These are phyloP conservation scores for Orobanche coerulescens DNA, from an alignment of 257 asterid species.

Conservation along the genomic window DNA sequence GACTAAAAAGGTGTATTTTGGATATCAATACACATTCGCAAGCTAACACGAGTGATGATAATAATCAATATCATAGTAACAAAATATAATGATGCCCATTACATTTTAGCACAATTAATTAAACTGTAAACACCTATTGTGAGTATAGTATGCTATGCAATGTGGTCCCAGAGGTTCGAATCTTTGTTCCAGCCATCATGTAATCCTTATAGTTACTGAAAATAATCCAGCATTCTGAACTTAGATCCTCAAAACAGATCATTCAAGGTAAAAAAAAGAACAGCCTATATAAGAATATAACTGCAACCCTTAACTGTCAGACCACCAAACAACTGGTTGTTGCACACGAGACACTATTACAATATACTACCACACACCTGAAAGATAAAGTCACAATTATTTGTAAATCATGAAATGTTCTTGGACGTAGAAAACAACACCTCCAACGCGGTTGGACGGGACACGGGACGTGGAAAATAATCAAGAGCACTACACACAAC, in stretches of 20 bases:
- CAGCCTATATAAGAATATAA: background rate
- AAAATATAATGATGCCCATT: background rate
- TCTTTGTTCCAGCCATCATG: no score
- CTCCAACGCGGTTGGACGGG: no score
- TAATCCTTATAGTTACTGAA: background rate
- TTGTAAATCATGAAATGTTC: no score
- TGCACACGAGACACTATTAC: constrained; percentile 4
- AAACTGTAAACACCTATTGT: background rate
- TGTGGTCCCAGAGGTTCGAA: background rate
- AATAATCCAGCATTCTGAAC: constrained; percentile 3
- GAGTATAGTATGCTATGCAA: background rate
- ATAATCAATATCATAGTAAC: background rate
- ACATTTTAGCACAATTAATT: constrained; percentile 1
- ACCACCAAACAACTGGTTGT: background rate
- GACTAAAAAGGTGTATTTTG: background rate
- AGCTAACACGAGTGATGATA: background rate
- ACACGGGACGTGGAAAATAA: background rate
- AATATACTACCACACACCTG: background rate
- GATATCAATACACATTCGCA: background rate
- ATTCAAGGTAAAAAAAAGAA: background rate
- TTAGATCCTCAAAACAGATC: background rate
- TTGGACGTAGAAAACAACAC: background rate
- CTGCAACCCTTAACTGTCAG: background rate
- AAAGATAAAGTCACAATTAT: background rate
- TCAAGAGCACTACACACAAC: background rate